Evolutionary conservation across 352 stramenopile genomes (phyloP).

Genomic region (Albugo laibachii): DNA sequence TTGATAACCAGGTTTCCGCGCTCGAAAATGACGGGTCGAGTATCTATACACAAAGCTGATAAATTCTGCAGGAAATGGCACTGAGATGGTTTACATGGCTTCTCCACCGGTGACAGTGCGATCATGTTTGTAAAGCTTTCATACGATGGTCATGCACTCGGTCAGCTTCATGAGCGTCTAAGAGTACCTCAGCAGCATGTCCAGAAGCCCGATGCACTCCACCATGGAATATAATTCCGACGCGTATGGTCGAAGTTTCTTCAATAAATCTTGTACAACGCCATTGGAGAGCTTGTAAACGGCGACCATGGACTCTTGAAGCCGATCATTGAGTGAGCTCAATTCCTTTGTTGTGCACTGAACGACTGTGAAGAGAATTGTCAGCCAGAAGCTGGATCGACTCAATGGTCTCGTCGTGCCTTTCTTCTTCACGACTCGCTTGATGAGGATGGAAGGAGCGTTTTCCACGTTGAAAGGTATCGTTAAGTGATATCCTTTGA

Average conservation of each 20-base stretch:
- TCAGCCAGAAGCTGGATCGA: neutral
- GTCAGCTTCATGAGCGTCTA: neutral
- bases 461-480: conserved; percentile 31
- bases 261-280: conserved; percentile 64
- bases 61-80: neutral
- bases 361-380: conserved; percentile 19
- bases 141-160: neutral
- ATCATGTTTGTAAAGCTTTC: conserved; percentile 77
- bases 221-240: conserved; percentile 68
- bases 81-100: conserved; percentile 27
- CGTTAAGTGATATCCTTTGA: conserved; percentile 51
- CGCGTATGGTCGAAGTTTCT: conserved; percentile 54
- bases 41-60: conserved; percentile 18
- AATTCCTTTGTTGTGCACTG: conserved; percentile 77
- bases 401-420: conserved; percentile 9
- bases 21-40: conserved; percentile 35
- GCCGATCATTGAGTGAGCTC: conserved; percentile 61
- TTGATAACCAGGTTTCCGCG: conserved; percentile 66
- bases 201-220: conserved; percentile 77
- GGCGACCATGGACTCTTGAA: conserved; percentile 62
- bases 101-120: conserved; percentile 40
- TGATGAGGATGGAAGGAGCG: conserved; percentile 36
- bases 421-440: conserved; percentile 40
- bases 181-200: conserved; percentile 77
- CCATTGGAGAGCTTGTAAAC: conserved; percentile 80